Base-by-base conservation (phyloP, 1,284 basidiomycete species). In the Ganoderma multipileum region DNA sequence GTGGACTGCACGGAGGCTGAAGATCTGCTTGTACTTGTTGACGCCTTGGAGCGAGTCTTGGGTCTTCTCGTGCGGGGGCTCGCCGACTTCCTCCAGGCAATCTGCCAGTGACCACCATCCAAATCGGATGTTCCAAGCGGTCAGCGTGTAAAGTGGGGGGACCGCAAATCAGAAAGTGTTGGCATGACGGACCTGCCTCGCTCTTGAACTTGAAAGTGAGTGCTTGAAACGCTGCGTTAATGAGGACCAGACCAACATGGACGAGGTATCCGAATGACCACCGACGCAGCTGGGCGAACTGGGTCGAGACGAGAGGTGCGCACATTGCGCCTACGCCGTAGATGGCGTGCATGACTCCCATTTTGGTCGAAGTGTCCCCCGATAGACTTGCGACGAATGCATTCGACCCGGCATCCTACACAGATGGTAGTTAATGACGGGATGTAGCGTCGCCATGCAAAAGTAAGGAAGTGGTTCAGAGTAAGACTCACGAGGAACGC, bases 221-320 rank as follows among this genome's bases (percentile, higher is more conserved):
- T 3, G 83, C 68, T 23, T 91, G 73, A 3, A 83, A 42, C 12
- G 80, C 38, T 0, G 80, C 78, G 62, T 88, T 91, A 20, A 80
- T 42, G 23, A 84, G 54, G 0, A 87, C 85, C 11, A 93, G 68
- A 1, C 85, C 87, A 3, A 92, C 77, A 0, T 89, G 90, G 16
- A 81, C 80, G 7, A 91, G 79, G 75, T 88, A 93, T 74, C 91
- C 88, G 72, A 87, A 88, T 11, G 89, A 91, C 84, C 88, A 89
- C 59, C 79, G 78, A 0, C 70, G 75, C 39, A 83, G 74, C 44
- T 82, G 81, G 1, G 88, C 80, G 69, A 92, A 91, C 50, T 89
- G 87, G 0, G 90, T 92, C 0, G 90, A 83, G 0, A 87, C 81
- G 12, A 92, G 81, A 6, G 91, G 91, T 1, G 89, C 79, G 14